Percentiles rank a stretch among this genome's conserved stretches.
Conservation (phyloP, 2,329 filamentous ascomycete species). For the Neonectria coccinea region DNA sequence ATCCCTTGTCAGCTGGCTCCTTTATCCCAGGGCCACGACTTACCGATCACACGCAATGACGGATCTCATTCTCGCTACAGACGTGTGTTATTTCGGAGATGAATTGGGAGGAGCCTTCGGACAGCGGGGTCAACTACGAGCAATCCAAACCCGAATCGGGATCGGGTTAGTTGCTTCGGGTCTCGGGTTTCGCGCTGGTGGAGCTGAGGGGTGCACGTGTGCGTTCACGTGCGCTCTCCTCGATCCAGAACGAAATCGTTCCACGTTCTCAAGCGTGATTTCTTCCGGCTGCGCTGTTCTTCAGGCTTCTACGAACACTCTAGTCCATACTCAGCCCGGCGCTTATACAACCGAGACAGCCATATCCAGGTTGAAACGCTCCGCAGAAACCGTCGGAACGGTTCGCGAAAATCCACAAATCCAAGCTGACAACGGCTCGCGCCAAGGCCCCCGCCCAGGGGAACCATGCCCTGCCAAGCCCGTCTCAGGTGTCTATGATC, state of each 20-base stretch:
- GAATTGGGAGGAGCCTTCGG: neutral
- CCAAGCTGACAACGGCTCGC: neutral
- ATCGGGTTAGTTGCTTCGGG: neutral
- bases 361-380: neutral
- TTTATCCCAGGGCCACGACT: neutral
- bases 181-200: neutral
- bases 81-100: neutral
- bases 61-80: constrained; percentile 31
- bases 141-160: constrained; percentile 1
- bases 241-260: neutral
- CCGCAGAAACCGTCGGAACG: neutral
- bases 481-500: neutral
- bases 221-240: too few relatives aligned
- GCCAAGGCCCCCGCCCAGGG: neutral
- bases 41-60: constrained; percentile 44
- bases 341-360: neutral
- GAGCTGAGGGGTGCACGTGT: neutral
- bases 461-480: neutral
- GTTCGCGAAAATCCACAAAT: constrained; percentile 5
- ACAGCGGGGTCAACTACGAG: neutral
- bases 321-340: neutral
- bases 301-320: neutral
- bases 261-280: neutral
- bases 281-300: too few relatives aligned
- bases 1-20: neutral